Evolutionary conservation across 176 grass and related monocot genomes (phyloP).

Genomic region (Aegilops tauschii): DNA sequence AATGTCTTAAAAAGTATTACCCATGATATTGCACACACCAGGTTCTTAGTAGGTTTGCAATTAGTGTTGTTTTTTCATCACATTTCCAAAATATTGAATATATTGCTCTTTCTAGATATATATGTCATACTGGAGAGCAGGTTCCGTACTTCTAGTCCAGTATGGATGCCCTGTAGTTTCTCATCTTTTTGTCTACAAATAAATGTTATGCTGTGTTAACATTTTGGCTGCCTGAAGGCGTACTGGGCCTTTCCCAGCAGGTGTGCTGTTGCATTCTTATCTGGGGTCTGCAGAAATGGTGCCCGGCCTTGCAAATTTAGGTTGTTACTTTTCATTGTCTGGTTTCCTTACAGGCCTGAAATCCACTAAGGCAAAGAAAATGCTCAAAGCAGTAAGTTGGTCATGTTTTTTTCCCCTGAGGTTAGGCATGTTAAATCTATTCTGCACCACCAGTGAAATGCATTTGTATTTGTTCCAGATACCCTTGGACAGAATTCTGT

Average conservation of each 20-base stretch:
- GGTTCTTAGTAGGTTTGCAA: neutral
- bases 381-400: slow-evolving; percentile 64
- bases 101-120: neutral
- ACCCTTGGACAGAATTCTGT: slow-evolving; percentile 80
- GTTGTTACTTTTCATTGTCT: slow-evolving; percentile 85
- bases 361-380: slow-evolving; percentile 65
- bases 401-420: neutral
- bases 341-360: slow-evolving; percentile 74
- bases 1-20: neutral
- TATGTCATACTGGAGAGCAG: neutral
- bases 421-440: slow-evolving; percentile 33
- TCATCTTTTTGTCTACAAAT: neutral
- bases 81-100: neutral
- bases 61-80: neutral
- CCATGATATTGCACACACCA: neutral
- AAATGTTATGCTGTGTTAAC: neutral
- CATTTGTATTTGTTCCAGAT: slow-evolving; percentile 50
- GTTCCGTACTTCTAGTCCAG: neutral
- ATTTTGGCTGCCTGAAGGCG: slow-evolving; percentile 40
- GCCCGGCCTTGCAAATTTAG: slow-evolving; percentile 61
- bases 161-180: neutral
- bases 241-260: slow-evolving; percentile 74
- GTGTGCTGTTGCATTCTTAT: slow-evolving; percentile 80
- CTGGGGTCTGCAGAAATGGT: slow-evolving; percentile 90
- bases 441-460: neutral